Evolutionary conservation across 1,284 basidiomycete genomes (phyloP), one percentile per base, ranked within the genome.

Genomic region (Fistulina hepatica): DNA sequence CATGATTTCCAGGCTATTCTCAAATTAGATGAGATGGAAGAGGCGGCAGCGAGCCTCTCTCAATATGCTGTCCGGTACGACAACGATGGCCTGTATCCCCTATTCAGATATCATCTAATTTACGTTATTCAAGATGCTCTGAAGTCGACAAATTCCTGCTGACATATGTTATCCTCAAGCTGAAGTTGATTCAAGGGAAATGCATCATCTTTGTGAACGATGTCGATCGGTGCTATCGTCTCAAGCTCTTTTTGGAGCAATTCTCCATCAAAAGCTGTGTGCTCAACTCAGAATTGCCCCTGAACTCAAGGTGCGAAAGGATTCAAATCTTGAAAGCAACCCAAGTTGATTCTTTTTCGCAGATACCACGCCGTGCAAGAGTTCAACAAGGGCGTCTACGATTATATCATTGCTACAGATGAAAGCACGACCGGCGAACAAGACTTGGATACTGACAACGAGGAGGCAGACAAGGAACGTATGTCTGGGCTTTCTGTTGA

Each of bases 361-460:
- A 89, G 88, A 57, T 97, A 94, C 54, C 95, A 98, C 55, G 85
- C 88, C 5, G 94, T 99, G 2, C 92, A 99, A 53, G 94, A 97
- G 61, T 99, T 99, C 57, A 97, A 99, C 63, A 90, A 92, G 52
- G 95, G 95, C 6, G 89, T 94, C 9, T 98, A 97, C 54, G 92
- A 98, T 55, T 97, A 97, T 55, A 93, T 98, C 44, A 95, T 99
- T 42, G 95, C 95, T 0, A 97, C 93, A 3, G 95, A 98, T 55
- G 95, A 97, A 60, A 75, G 72, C 44, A 69, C 73, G 3, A 63
- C 65, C 6, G 59, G 63, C 11, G 73, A 81, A 40, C 64, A 68
- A 25, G 77, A 77, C 37, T 53, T 58, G 3, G 53, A 53, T 5
- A 60, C 61, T 37, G 52, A 52, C 6, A 56, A 49, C 46, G 28